These are phyloP conservation scores for Dioscorea zingiberensis DNA, from an alignment of 106 monocot genomes.

Conservation along the genomic window DNA sequence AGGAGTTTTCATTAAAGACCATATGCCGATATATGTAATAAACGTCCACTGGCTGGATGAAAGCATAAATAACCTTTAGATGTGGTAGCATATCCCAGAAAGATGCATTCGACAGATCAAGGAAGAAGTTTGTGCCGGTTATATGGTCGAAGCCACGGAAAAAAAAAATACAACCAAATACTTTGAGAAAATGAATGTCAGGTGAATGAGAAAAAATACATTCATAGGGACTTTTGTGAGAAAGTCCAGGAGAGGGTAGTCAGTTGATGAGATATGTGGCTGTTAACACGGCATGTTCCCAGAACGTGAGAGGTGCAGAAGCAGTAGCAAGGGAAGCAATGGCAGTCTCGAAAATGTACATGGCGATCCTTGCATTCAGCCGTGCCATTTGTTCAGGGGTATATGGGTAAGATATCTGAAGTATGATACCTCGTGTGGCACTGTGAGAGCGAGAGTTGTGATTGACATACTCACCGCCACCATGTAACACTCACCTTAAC, in stretches of 20 bases:
- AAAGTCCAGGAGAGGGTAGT: too few relatives aligned
- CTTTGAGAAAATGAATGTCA: not conserved
- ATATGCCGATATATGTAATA: too few relatives aligned
- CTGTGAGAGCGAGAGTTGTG: not conserved
- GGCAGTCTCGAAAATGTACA: not conserved
- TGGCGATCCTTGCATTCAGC: not conserved
- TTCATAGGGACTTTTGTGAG: too few relatives aligned
- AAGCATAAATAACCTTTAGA: too few relatives aligned
- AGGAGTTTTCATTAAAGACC: too few relatives aligned
- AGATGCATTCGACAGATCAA: too few relatives aligned
- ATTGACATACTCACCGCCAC: not conserved
- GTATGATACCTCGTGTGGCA: not conserved
- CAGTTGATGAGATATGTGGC: not conserved
- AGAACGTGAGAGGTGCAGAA: not conserved
- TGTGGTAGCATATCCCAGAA: too few relatives aligned
- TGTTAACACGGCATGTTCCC: not conserved
- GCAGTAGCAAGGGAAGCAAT: not conserved
- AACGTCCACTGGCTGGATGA: too few relatives aligned
- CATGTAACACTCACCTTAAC: too few relatives aligned
- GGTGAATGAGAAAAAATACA: not conserved
- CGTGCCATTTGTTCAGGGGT: constrained; percentile 3
- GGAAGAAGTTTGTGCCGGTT: too few relatives aligned
- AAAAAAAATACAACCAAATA: not conserved
- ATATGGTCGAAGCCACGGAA: not conserved
- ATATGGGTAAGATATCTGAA: not conserved